phyloP scores from a whole-genome alignment of 257 asterid genomes.

The Gardenia jasminoides region DNA sequence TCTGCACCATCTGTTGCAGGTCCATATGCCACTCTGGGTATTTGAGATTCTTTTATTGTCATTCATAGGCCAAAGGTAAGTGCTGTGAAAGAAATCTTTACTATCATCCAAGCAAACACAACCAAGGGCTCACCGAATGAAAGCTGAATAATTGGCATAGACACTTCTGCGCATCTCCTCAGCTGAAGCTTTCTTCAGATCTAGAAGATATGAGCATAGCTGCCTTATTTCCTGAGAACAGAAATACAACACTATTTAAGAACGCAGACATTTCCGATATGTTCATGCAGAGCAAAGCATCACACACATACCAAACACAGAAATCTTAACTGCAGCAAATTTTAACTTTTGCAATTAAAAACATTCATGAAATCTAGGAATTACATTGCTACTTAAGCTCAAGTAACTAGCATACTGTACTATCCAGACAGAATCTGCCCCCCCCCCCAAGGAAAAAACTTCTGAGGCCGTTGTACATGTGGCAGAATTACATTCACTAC shows the following conservation, averaged over 20 bases:
- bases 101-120: conserved; percentile 6
- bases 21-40: neutral
- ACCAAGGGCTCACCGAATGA: conserved; percentile 73
- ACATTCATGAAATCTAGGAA: neutral
- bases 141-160: conserved; percentile 91
- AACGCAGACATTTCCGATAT: neutral
- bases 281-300: neutral
- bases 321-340: neutral
- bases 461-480: neutral
- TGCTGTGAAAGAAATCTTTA: neutral
- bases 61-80: neutral
- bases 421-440: neutral
- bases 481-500: neutral
- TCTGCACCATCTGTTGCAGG: neutral
- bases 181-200: conserved; percentile 95
- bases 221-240: conserved; percentile 88
- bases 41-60: neutral
- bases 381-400: neutral
- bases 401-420: neutral
- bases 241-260: conserved; percentile 11
- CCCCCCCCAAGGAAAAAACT: neutral
- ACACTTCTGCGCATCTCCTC: conserved; percentile 99
- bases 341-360: conserved; percentile 10
- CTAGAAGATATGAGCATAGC: conserved; percentile 84
- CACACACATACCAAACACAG: neutral